phyloP scores from a whole-genome alignment of 306 rosid species.

The Quercus wislizeni region DNA sequence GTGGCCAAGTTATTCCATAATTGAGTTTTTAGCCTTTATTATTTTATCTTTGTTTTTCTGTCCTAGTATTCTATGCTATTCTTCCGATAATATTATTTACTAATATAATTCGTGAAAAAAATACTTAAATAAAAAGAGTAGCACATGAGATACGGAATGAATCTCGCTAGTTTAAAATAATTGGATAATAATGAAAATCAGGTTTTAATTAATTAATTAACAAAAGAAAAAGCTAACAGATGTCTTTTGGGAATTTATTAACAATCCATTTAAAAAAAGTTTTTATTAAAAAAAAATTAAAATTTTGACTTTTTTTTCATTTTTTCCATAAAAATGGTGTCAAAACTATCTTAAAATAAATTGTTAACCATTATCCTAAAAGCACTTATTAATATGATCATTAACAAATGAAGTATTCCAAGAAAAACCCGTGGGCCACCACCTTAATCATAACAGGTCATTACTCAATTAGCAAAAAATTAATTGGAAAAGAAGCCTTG shows the following conservation, averaged over 20 bases:
- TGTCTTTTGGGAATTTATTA: too few species aligned
- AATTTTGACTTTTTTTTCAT: too few species aligned
- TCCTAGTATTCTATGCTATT: not conserved
- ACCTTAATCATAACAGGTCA: not conserved
- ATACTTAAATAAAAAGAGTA: not conserved
- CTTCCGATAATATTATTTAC: not conserved
- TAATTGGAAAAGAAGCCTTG: constrained; percentile 38
- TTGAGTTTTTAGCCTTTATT: not conserved
- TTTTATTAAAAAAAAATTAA: too few species aligned
- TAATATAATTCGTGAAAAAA: not conserved
- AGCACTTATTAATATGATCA: too few species aligned
- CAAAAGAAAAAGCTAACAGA: too few species aligned
- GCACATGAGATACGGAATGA: constrained; percentile 34
- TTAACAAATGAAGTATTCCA: not conserved
- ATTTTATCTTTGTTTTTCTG: not conserved
- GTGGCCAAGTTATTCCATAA: not conserved
- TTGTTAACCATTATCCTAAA: too few species aligned
- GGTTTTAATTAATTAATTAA: not conserved
- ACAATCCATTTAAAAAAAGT: too few species aligned
- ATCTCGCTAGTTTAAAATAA: constrained; percentile 23
- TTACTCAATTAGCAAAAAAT: not conserved
- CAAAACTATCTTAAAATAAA: too few species aligned
- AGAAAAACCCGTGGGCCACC: constrained; percentile 50
- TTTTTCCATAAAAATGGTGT: too few species aligned
- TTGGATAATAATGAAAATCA: not conserved